Conservation (phyloP, 257 asterid species). For the Asclepias syriaca region DNA sequence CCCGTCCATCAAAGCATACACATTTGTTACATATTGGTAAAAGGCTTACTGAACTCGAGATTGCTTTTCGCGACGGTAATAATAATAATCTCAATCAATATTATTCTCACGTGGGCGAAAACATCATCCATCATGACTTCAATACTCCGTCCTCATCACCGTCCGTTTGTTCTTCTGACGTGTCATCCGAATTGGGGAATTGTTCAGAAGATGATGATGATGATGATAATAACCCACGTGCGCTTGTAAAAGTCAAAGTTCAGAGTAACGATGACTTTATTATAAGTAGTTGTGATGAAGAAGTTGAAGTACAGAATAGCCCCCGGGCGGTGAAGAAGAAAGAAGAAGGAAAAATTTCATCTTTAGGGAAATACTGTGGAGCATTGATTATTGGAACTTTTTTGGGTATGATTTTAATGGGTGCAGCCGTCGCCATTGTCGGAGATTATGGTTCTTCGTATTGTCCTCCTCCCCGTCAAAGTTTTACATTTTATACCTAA, state of each 20-base stretch:
- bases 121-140: neutral
- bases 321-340: neutral
- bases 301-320: neutral
- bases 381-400: slow-evolving; percentile 14
- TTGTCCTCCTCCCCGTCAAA: slow-evolving; percentile 2
- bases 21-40: slow-evolving; percentile 17
- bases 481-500: slow-evolving; percentile 22
- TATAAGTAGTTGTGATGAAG: neutral
- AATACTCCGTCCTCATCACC: slow-evolving; percentile 8
- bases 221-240: neutral
- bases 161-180: slow-evolving; percentile 25
- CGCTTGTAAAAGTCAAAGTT: neutral
- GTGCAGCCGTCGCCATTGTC: slow-evolving; percentile 4
- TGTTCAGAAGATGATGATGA: slow-evolving; percentile 5
- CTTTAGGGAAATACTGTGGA: slow-evolving; percentile 6
- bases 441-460: slow-evolving; percentile 10
- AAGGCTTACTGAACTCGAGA: slow-evolving; percentile 20
- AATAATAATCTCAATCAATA: slow-evolving; percentile 9
- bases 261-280: too few relatives aligned
- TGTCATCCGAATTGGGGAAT: slow-evolving; percentile 10
- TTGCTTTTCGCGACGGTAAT: slow-evolving; percentile 8
- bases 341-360: neutral
- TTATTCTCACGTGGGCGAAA: neutral
- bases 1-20: slow-evolving; percentile 17
- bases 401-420: slow-evolving; percentile 17